phyloP scores from a whole-genome alignment of 306 rosid species.

The Ochetophila trinervis region DNA sequence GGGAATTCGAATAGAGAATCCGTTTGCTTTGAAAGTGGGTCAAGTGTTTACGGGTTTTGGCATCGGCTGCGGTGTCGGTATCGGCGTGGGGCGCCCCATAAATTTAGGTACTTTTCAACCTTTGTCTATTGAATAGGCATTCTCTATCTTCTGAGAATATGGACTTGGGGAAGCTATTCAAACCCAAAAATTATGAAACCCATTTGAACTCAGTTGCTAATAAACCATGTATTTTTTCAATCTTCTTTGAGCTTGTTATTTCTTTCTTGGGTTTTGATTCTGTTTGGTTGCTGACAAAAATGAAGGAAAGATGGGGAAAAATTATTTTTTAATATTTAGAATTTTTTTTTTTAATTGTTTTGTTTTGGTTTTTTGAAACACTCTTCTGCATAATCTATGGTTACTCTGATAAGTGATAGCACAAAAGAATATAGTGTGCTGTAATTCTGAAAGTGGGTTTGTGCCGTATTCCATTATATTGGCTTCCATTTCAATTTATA shows the following conservation, averaged over 20 bases:
- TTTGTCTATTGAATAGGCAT: neutral
- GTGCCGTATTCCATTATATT: neutral
- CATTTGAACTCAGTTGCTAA: slow-evolving; percentile 17
- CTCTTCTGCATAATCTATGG: too few species aligned
- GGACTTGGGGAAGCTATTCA: slow-evolving; percentile 50
- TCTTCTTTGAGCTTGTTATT: neutral
- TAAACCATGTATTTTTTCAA: slow-evolving; percentile 32
- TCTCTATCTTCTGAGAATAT: slow-evolving; percentile 16
- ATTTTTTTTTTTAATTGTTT: neutral
- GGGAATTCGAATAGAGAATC: slow-evolving; percentile 67
- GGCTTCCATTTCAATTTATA: neutral
- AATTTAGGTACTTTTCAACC: slow-evolving; percentile 54
- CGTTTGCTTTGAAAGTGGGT: slow-evolving; percentile 87
- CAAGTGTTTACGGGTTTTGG: slow-evolving; percentile 98
- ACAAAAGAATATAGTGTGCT: neutral
- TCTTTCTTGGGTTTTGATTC: neutral
- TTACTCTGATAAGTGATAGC: too few species aligned
- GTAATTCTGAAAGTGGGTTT: neutral
- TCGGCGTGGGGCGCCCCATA: slow-evolving; percentile 95
- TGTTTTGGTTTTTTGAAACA: too few species aligned
- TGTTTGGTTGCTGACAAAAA: slow-evolving; percentile 8
- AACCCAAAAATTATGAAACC: slow-evolving; percentile 33
- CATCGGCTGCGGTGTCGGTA: slow-evolving; percentile 83
- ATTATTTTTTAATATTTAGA: neutral
- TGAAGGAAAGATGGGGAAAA: neutral